Conservation (phyloP, 352 stramenopile genomes). For the Pythium phragmitis region DNA sequence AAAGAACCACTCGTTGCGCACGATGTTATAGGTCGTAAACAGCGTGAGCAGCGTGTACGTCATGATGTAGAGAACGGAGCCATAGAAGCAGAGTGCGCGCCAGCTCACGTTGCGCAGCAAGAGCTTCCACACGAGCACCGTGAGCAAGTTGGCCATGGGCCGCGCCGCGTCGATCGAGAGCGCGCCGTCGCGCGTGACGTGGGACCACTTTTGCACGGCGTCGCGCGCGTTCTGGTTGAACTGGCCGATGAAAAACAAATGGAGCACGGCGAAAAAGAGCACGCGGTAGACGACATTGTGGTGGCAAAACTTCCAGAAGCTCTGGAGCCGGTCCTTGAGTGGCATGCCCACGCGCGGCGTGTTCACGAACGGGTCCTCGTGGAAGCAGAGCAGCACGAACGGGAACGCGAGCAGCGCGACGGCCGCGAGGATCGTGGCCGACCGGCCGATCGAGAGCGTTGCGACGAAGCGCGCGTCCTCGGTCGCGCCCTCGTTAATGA, state of each 20-base stretch:
- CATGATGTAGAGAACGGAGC: conserved; percentile 16
- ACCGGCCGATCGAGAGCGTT: conserved; percentile 13
- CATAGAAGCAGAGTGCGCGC: conserved; percentile 9
- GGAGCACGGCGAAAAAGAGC: conserved; percentile 21
- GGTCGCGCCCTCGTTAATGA: conserved; percentile 14
- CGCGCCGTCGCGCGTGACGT: conserved; percentile 5
- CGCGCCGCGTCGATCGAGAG: conserved; percentile 11
- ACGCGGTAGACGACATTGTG: conserved; percentile 28
- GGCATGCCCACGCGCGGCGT: conserved; percentile 9
- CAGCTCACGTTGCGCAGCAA: conserved; percentile 19
- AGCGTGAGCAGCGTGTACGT: conserved; percentile 7
- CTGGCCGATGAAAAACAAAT: conserved; percentile 24
- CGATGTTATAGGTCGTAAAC: conserved; percentile 32
- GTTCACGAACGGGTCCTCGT: conserved; percentile 16
- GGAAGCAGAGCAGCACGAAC: conserved; percentile 20
- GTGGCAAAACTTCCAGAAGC: conserved; percentile 29
- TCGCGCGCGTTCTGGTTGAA: conserved; percentile 26
- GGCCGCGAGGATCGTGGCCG: conserved; percentile 13
- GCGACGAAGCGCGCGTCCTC: conserved; percentile 11
- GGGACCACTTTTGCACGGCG: conserved; percentile 22
- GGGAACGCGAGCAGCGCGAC: conserved; percentile 15
- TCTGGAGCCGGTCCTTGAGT: conserved; percentile 2
- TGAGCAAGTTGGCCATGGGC: not conserved
- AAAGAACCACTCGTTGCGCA: conserved; percentile 54
- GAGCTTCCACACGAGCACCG: conserved; percentile 16